Conservation (phyloP, 2,329 filamentous ascomycete species). For the Phoma sp. region DNA sequence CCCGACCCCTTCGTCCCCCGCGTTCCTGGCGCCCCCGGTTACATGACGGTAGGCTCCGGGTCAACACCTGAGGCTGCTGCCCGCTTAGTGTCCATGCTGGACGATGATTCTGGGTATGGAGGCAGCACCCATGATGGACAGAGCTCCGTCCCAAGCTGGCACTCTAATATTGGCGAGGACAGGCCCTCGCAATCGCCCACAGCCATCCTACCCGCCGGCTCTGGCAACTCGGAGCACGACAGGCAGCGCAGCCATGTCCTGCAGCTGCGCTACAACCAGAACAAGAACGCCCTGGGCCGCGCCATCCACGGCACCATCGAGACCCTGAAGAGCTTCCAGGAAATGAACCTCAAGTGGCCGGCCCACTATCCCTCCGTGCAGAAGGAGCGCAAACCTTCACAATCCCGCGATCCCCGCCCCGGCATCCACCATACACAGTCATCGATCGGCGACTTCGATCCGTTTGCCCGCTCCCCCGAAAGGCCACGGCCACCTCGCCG, state of each 20-base stretch:
- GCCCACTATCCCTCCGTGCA: constrained; percentile 92
- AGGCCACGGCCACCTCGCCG: constrained; percentile 66
- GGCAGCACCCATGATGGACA: constrained; percentile 75
- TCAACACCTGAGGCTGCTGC: constrained; percentile 82
- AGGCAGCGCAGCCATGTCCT: constrained; percentile 80
- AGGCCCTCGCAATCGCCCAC: constrained; percentile 65
- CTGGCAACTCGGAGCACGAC: constrained; percentile 65
- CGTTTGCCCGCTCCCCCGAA: constrained; percentile 48
- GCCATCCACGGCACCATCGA: constrained; percentile 89
- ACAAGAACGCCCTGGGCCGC: constrained; percentile 83
- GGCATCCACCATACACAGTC: constrained; percentile 70
- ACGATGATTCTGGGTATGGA: constrained; percentile 91
- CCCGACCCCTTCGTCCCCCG: constrained; percentile 34
- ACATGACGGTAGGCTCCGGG: constrained; percentile 88
- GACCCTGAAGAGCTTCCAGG: constrained; percentile 79
- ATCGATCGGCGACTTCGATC: constrained; percentile 59
- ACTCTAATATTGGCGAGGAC: constrained; percentile 64
- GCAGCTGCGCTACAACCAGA: constrained; percentile 94
- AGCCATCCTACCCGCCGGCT: constrained; percentile 58
- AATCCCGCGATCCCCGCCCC: constrained; percentile 63
- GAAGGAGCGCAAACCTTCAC: constrained; percentile 51
- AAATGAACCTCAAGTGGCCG: constrained; percentile 91
- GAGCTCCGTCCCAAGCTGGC: constrained; percentile 61
- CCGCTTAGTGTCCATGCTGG: constrained; percentile 80
- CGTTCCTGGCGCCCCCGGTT: constrained; percentile 62